Base-by-base conservation (phyloP, 257 asterid species). In the Nicotiana attenuata region DNA sequence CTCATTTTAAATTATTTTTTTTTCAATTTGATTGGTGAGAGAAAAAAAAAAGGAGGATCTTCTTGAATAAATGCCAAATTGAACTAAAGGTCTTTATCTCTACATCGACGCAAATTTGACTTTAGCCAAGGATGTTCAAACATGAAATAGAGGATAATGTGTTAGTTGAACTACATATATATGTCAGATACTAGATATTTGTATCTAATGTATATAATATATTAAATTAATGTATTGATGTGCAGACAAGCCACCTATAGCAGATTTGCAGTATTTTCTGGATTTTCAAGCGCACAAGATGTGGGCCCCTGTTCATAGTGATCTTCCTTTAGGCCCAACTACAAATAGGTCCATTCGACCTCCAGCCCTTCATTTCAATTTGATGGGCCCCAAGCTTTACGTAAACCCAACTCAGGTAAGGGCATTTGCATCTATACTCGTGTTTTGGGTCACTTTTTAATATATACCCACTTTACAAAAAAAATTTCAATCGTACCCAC, bases 191-290 rank as follows among this genome's bases (percentile, higher is more conserved):
- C 14, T 45, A 71, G 28, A 6, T 41, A 22, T 71, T 20, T 31
- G 3, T 29, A 29, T 29, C 2, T 29, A 8, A 59, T 67, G 3
- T n/a, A 71, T 61, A 53, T n/a, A 9, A 24, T 14, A 76, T 7
- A 52, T 15, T 33, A 38, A 20, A 31, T 20, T 19, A 31, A 47
- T 52, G 53, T 10, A 35, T 35, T 55, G 56, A 45, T 79, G 31
- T 73, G 76, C 94, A 95, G 99, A 96, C 52, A 94, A 96, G 83
- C 99, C 99, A n/a, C 97, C 97, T 1, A 87, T 95, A 60, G 89
- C 85, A 16, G 98, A 95, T 82, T 53, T 94, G 31, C 90, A 90
- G 82, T 91, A 92, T 81, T 95, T 95, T 80, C 81, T 95, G 91
- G 98, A 95, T 81, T 95, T 95, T 60, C 98, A 95, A 83, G 84